These are phyloP conservation scores for Venturiaceae sp. DNA, from an alignment of 2,329 filamentous ascomycete species.

Conservation along the genomic window DNA sequence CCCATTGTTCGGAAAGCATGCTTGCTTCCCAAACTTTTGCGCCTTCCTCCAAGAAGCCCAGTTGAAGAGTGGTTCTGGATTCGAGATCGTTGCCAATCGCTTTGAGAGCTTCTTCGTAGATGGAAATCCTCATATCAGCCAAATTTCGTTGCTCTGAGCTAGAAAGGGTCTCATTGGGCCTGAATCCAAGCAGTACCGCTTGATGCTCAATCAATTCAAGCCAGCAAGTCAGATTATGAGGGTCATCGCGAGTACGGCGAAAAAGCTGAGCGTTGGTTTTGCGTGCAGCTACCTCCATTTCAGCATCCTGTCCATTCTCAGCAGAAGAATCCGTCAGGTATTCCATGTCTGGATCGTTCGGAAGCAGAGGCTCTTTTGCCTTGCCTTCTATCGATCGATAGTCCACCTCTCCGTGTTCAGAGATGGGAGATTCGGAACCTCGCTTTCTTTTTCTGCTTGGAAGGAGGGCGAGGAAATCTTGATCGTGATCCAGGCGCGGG, in stretches of 20 bases:
- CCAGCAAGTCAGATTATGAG: constrained; percentile 64
- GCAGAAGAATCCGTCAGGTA: constrained; percentile 19
- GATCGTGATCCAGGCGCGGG: constrained; percentile 1
- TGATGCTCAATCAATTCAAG: constrained; percentile 71
- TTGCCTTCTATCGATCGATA: constrained; percentile 29
- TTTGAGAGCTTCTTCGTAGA: constrained; percentile 67
- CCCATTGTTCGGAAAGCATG: constrained; percentile 55
- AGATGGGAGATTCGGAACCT: constrained; percentile 9
- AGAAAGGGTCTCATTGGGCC: constrained; percentile 14
- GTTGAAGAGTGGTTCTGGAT: constrained; percentile 50
- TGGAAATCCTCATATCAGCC: constrained; percentile 68
- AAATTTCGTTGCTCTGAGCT: constrained; percentile 57
- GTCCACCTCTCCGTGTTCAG: constrained; percentile 17
- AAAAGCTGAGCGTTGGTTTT: constrained; percentile 48
- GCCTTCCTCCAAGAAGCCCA: constrained; percentile 65
- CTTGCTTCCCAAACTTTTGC: constrained; percentile 61
- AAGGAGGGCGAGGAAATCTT: constrained; percentile 22
- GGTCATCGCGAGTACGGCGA: constrained; percentile 53
- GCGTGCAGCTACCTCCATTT: constrained; percentile 6
- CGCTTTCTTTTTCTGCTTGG: constrained; percentile 15
- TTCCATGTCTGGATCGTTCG: constrained; percentile 26
- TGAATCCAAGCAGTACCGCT: constrained; percentile 47
- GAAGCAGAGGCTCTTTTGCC: constrained; percentile 11
- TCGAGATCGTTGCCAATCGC: constrained; percentile 36
- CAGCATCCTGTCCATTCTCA: background rate